Base-by-base conservation (phyloP, 106 monocot genomes). In the Iris macrosiphon region DNA sequence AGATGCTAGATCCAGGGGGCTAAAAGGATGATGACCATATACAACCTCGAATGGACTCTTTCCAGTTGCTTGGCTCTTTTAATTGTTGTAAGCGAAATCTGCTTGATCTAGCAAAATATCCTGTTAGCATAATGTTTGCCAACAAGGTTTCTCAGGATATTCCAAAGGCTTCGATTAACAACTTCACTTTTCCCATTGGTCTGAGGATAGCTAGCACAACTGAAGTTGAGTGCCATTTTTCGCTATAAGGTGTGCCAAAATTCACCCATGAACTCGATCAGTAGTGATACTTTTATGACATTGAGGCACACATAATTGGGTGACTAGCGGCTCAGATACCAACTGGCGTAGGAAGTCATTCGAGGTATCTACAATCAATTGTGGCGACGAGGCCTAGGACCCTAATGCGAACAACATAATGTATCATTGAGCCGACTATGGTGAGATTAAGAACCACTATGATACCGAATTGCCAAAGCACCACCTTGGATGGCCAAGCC, bases 241-340 rank as follows among this genome's bases (percentile, higher is more conserved):
- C 52, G 4, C 52, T 27, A 52, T 13, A 52, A 27, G 26, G 52
- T 52, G 4, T 20, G 52, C 52, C 52, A 30, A 29, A 52, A 52
- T 15, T 52, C 13, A 52, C 52, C 29, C 31, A 31, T 28, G 14
- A 52, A 52, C 52, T 52, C 4, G 24, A n/a, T n/a, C n/a, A n/a
- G n/a, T n/a, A n/a, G n/a, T n/a, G n/a, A n/a, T n/a, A n/a, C n/a
- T n/a, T n/a, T n/a, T n/a, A n/a, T n/a, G n/a, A n/a, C n/a, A n/a
- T n/a, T n/a, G n/a, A n/a, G n/a, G n/a, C n/a, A n/a, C n/a, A n/a
- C n/a, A n/a, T n/a, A n/a, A n/a, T n/a, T n/a, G n/a, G n/a, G n/a
- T n/a, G n/a, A n/a, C n/a, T n/a, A n/a, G n/a, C n/a, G n/a, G n/a
- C n/a, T n/a, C n/a, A n/a, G n/a, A n/a, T n/a, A n/a, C n/a, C n/a